Base-by-base conservation (phyloP, 225 moss, liverwort and hornwort species). In the Anthoceros angustus region DNA sequence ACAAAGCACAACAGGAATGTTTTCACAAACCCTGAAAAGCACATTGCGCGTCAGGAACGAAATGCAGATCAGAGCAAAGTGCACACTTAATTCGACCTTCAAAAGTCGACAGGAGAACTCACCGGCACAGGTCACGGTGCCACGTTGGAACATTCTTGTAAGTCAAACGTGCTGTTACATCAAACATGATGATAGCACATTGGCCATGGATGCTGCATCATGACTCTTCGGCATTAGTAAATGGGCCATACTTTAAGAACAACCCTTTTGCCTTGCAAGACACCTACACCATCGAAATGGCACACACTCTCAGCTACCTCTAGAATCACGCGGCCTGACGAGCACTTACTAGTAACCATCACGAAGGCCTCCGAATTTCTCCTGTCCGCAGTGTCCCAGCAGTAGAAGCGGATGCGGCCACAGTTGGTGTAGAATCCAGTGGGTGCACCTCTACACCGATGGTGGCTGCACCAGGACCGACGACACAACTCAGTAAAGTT, bases 131-230 rank as follows among this genome's bases (percentile, higher is more conserved):
- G 41, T 92, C 92, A 6, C 92, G 84, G 66, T 92, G 92, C 92
- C 89, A 92, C 0, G 92, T 92, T 18, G 92, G 89, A 0, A 92
- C 92, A 40, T 92, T 92, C 72, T 92, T 92, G 80, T 92, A 89
- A 12, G 92, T 92, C 63, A 92, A 43, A 42, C 92, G 78, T 0
- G 92, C 89, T 12, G 92, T 89, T 21, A 92, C 92, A 64, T 92
- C 92, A 50, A 92, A 92, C 92, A 92, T 92, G 63, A 92, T 92
- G 65, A 92, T 92, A n/a, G 92, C 92, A 21, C 92, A 92, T 70
- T 92, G 92, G 0, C 92, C 92, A 45, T 92, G 92, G 39, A 92
- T 92, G 50, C 92, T 92, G 86, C 71, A 21, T n/a, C 55, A 8
- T 24, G 55, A 15, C 55, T 5, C n/a, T 15, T 0, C 18, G 4